Evolutionary conservation across 73 alveolate species (phyloP).

Genomic region (Tetrahymena thermophila): DNA sequence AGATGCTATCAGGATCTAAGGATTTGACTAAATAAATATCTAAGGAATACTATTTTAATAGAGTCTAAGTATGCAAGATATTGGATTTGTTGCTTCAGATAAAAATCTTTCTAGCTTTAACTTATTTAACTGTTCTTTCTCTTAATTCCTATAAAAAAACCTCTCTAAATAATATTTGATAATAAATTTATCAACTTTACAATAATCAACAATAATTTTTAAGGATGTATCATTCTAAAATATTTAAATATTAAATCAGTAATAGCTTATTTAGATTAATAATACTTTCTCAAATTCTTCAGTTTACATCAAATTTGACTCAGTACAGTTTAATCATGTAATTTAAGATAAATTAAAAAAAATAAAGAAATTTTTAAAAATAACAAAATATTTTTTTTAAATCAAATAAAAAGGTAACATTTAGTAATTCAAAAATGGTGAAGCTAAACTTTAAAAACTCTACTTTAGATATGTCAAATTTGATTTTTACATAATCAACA

Average conservation of each 20-base stretch:
- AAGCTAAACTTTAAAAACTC: too few relatives aligned
- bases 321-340: background rate
- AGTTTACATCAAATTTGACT: background rate
- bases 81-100: background rate
- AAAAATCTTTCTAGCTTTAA: background rate
- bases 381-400: too few relatives aligned
- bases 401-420: background rate
- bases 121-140: background rate
- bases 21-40: background rate
- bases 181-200: background rate
- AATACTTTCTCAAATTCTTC: background rate
- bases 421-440: background rate
- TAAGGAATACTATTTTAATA: background rate
- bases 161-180: background rate
- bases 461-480: background rate
- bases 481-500: background rate
- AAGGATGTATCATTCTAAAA: background rate
- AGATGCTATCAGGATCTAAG: background rate
- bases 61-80: background rate
- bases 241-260: background rate
- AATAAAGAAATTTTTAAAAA: too few relatives aligned
- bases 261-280: background rate
- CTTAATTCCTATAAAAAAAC: background rate
- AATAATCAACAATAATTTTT: background rate
- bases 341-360: too few relatives aligned